Percentiles rank a stretch among this genome's conserved stretches.
These are phyloP conservation scores for Salix koriyanagi DNA, from an alignment of 345 rosid species.

Conservation along the genomic window DNA sequence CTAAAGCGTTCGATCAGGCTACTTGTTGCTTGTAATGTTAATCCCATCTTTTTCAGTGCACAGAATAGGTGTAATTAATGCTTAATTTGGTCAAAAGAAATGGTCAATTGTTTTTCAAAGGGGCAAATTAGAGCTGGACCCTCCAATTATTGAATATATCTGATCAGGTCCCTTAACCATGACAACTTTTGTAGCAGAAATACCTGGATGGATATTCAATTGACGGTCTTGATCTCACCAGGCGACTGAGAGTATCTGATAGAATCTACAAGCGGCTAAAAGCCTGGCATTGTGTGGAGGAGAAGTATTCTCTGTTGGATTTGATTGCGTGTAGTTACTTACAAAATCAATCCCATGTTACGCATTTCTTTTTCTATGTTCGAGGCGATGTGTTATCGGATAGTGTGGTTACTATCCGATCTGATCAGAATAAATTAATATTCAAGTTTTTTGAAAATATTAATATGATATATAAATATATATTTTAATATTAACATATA, in stretches of 20 bases:
- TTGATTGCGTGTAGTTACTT: not conserved
- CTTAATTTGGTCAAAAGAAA: no score
- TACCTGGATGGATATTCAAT: not conserved
- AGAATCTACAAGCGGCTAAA: not conserved
- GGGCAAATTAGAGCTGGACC: not conserved
- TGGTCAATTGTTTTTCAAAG: not conserved
- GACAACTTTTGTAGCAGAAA: accelerated
- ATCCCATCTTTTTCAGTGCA: not conserved
- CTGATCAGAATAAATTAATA: no score
- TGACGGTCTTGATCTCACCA: not conserved
- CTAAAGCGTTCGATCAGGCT: not conserved
- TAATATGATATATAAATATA: no score
- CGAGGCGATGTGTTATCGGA: not conserved
- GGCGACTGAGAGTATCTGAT: not conserved
- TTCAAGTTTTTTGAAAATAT: no score
- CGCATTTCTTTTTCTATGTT: not conserved
- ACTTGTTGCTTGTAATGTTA: not conserved
- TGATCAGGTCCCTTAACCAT: not conserved
- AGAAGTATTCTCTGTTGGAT: not conserved
- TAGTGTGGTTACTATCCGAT: no score
- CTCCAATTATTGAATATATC: not conserved
- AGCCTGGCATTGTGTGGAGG: conserved; percentile 1
- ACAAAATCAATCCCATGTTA: not conserved
- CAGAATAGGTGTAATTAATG: no score
- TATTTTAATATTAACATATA: no score